Conservation (phyloP, 2,329 filamentous ascomycete species). For the Clarireedia sp. region DNA sequence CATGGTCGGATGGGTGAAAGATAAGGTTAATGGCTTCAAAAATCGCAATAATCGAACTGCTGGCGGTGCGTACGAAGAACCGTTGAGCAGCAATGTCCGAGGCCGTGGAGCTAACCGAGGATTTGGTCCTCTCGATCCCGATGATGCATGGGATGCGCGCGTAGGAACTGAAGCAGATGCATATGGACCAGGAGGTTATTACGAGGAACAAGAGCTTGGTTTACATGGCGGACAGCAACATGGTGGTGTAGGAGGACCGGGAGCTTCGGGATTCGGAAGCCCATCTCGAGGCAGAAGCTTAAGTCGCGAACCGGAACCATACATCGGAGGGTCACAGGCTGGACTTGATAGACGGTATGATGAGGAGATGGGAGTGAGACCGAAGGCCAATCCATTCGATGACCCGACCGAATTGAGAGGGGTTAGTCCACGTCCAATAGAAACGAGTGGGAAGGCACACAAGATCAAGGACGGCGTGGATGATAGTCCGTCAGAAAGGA, state of each 20-base stretch:
- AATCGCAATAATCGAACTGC: slow-evolving; percentile 59
- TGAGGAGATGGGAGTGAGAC: slow-evolving; percentile 36
- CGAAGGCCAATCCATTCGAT: slow-evolving; percentile 57
- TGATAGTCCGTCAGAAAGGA: slow-evolving; percentile 58
- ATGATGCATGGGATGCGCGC: slow-evolving; percentile 78
- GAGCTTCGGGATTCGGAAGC: slow-evolving; percentile 34
- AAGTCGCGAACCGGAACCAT: slow-evolving; percentile 38
- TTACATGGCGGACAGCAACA: slow-evolving; percentile 31
- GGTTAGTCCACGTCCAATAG: slow-evolving; percentile 69
- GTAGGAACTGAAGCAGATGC: slow-evolving; percentile 66
- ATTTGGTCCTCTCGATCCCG: slow-evolving; percentile 66
- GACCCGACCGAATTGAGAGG: slow-evolving; percentile 59
- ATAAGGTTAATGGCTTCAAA: slow-evolving; percentile 55
- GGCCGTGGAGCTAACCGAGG: slow-evolving; percentile 42
- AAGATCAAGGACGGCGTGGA: slow-evolving; percentile 20
- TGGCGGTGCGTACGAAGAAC: slow-evolving; percentile 62
- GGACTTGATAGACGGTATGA: slow-evolving; percentile 38
- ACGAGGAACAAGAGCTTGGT: slow-evolving; percentile 71
- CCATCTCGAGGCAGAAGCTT: slow-evolving; percentile 34
- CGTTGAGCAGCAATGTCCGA: slow-evolving; percentile 33
- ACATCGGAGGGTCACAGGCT: slow-evolving; percentile 32
- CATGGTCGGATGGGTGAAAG: slow-evolving; percentile 64
- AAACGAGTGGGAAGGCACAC: slow-evolving; percentile 33
- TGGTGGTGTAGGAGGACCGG: slow-evolving; percentile 44
- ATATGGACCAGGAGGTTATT: slow-evolving; percentile 55